Evolutionary conservation across 2,329 filamentous ascomycete species (phyloP).

Genomic region (Trichophyton rubrum): DNA sequence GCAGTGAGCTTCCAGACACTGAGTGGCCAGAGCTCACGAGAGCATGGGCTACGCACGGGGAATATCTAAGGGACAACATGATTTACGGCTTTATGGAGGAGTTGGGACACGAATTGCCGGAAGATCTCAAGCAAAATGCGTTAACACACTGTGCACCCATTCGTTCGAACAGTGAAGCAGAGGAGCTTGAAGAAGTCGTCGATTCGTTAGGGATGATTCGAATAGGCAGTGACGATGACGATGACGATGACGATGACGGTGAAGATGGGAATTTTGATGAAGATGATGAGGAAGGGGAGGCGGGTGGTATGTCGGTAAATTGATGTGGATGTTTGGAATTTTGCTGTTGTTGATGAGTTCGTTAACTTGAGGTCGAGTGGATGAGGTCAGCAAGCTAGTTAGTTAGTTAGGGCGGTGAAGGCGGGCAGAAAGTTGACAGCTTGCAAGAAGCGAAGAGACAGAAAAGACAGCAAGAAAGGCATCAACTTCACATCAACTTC

Average conservation of each 20-base stretch:
- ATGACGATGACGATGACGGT: neutral
- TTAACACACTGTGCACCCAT: neutral
- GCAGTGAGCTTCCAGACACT: neutral
- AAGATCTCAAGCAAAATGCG: neutral
- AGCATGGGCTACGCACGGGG: neutral
- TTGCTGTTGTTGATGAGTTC: neutral
- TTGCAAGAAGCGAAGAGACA: neutral
- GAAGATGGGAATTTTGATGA: neutral
- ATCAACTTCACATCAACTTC: neutral
- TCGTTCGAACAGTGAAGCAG: neutral
- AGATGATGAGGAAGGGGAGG: neutral
- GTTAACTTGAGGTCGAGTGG: neutral
- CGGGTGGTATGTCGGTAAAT: no score
- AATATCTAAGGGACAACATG: neutral
- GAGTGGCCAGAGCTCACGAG: neutral
- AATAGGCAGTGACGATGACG: neutral
- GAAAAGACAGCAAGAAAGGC: neutral
- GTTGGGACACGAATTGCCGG: neutral
- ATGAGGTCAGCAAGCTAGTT: neutral
- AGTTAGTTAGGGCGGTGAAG: neutral
- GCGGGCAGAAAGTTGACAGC: slow-evolving; percentile 1
- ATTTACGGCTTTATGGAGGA: neutral
- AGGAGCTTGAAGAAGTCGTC: neutral
- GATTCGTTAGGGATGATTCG: neutral
- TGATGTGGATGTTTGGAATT: neutral